Percentiles rank a stretch among this genome's conserved stretches.
These are phyloP conservation scores for Thermomucor indicae-seudaticae DNA, from an alignment of 371 early-diverging fungal species.

Conservation along the genomic window DNA sequence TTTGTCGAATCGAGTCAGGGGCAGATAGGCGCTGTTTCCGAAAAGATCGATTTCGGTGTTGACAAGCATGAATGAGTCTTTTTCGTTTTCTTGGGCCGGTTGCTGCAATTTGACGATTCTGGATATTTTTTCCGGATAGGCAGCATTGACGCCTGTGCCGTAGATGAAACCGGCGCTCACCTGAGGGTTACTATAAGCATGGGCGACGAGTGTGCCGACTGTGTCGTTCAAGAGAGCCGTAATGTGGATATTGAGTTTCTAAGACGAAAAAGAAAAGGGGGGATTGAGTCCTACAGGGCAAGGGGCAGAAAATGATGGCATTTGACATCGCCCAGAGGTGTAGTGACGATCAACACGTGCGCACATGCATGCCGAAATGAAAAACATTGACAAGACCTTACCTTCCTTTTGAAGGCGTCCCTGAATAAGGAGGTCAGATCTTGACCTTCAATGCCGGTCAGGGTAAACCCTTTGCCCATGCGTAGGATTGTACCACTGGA, in stretches of 20 bases:
- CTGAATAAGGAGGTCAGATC: slow-evolving; percentile 83
- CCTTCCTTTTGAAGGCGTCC: slow-evolving; percentile 74
- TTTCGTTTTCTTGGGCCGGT: neutral
- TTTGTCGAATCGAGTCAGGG: slow-evolving; percentile 78
- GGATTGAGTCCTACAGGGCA: neutral
- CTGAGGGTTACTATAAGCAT: slow-evolving; percentile 71
- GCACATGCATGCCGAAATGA: slow-evolving; percentile 10
- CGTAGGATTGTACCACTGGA: slow-evolving; percentile 69
- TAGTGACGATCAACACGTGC: neutral
- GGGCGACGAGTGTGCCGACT: slow-evolving; percentile 81
- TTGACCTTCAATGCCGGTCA: slow-evolving; percentile 69
- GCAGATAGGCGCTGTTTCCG: slow-evolving; percentile 69
- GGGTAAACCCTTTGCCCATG: slow-evolving; percentile 92
- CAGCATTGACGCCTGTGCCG: slow-evolving; percentile 91
- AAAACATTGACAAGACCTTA: slow-evolving; percentile 10
- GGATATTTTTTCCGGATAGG: slow-evolving; percentile 21
- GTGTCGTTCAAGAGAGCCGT: slow-evolving; percentile 94
- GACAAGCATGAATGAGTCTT: slow-evolving; percentile 49
- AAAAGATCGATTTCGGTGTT: slow-evolving; percentile 85
- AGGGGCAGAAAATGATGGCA: neutral
- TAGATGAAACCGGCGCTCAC: slow-evolving; percentile 81
- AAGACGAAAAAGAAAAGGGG: neutral
- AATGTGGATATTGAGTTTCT: slow-evolving; percentile 64
- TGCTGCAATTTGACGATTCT: slow-evolving; percentile 20
- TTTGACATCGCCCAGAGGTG: neutral